Percentiles rank a stretch among this genome's conserved stretches.
Conservation (phyloP, 148 eudicot genomes). For the Vaccinium vitisidaea region DNA sequence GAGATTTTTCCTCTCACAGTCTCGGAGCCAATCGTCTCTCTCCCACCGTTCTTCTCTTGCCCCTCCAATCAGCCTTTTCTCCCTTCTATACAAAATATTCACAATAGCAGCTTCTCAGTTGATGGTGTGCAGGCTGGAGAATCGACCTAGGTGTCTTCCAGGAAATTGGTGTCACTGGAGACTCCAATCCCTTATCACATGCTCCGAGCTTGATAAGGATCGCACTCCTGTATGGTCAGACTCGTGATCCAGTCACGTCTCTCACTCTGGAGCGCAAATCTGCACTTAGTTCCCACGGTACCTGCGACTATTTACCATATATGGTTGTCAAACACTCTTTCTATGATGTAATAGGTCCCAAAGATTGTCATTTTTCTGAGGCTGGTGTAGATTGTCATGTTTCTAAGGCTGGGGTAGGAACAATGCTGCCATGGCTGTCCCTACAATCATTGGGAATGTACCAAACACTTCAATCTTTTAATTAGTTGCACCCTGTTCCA, state of each 20-base stretch:
- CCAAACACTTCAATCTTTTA: not conserved
- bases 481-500: not conserved
- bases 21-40: not conserved
- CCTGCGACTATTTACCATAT: not conserved
- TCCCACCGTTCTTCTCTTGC: not conserved
- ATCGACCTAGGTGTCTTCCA: not conserved
- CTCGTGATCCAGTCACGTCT: not conserved
- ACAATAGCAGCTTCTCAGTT: not conserved
- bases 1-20: not conserved
- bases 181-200: not conserved
- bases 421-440: not conserved
- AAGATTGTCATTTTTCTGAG: not conserved
- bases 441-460: not conserved
- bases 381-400: not conserved
- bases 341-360: not conserved
- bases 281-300: no score
- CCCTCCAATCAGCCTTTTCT: not conserved
- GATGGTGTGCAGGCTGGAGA: not conserved
- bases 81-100: not conserved
- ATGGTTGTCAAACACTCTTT: not conserved
- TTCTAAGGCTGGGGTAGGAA: not conserved
- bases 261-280: not conserved
- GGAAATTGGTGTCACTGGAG: not conserved
- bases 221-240: not conserved
- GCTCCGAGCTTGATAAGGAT: not conserved